Evolutionary conservation across 2,329 filamentous ascomycete species (phyloP), one percentile per base, ranked within the genome.

Genomic region (Fusarium tupiense): DNA sequence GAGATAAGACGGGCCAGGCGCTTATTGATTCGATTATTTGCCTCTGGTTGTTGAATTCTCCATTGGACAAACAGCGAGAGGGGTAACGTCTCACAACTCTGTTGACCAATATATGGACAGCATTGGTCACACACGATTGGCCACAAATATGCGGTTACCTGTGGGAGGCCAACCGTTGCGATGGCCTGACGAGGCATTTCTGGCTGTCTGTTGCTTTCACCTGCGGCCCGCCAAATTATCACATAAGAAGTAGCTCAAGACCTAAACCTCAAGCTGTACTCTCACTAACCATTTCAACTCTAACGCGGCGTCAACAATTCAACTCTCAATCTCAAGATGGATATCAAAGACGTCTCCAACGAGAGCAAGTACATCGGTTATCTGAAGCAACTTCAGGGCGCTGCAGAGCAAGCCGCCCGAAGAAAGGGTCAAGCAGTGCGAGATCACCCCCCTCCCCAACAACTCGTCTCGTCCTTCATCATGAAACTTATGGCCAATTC

Each of bases 341-440:
- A 64, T 33, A n/a, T 61, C 31, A 61, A 61, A 43, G 61, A 64
- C 13, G 37, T 64, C 26, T 64, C 33, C 19, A 31, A 61, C 17
- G 37, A 64, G n/a, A 46, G 29, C 13, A 1, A 43, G 16, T 59
- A 41, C 9, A 61, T 64, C 19, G 37, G 19, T 8, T 47, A 43
- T 17, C 37, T 64, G 37, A 64, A 50, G 33, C 37, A 41, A 13
- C 19, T 64, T 33, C n/a, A 64, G 37, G 8, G 8, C 8, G 35
- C 43, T 26, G 44, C 43, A 37, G 52, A 61, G 16, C 53, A 7
- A 44, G 61, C 61, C 8, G 56, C 56, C 6, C 11, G 20, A 16
- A 64, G 61, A 49, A 64, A 64, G 31, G 61, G 56, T 11, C 37
- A 64, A 26, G 16, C 24, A 3, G 44, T 50, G 31, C 33, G 13